A percentile compares a stretch with the other conserved stretches of the same genome.
phyloP scores from a whole-genome alignment of 805 yeast genomes.

The Starmerella kuoi region DNA sequence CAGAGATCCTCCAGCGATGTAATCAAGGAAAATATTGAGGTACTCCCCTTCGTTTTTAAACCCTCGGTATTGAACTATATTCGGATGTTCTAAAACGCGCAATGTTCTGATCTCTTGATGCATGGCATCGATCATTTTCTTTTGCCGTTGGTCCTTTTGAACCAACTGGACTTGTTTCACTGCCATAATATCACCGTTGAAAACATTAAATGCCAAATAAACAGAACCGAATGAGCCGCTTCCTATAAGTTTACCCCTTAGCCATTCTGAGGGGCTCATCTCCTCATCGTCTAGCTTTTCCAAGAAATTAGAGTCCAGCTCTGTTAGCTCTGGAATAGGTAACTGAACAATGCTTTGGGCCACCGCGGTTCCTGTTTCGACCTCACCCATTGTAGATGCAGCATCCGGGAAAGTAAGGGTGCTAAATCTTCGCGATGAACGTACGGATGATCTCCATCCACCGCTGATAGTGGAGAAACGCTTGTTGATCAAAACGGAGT shows the following conservation, averaged over 20 bases:
- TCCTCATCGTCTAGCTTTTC: constrained; percentile 31
- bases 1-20: constrained; percentile 63
- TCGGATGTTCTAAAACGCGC: constrained; percentile 73
- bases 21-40: constrained; percentile 68
- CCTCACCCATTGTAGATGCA: neutral
- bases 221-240: constrained; percentile 93
- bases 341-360: neutral
- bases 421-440: constrained; percentile 19
- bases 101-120: constrained; percentile 41
- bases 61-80: constrained; percentile 86
- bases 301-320: constrained; percentile 27
- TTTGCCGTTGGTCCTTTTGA: constrained; percentile 22
- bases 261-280: constrained; percentile 68
- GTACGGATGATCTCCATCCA: constrained; percentile 24
- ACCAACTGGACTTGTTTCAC: constrained; percentile 84
- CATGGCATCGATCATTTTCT: constrained; percentile 23
- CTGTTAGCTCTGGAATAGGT: neutral
- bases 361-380: neutral
- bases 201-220: constrained; percentile 78
- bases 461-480: constrained; percentile 37
- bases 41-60: constrained; percentile 61
- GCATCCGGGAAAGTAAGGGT: constrained; percentile 15
- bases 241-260: constrained; percentile 85
- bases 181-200: constrained; percentile 93
- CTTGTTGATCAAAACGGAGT: constrained; percentile 69